These are phyloP conservation scores for Tillandsia leiboldiana DNA, from an alignment of 176 grass and related monocot genomes.

Conservation along the genomic window DNA sequence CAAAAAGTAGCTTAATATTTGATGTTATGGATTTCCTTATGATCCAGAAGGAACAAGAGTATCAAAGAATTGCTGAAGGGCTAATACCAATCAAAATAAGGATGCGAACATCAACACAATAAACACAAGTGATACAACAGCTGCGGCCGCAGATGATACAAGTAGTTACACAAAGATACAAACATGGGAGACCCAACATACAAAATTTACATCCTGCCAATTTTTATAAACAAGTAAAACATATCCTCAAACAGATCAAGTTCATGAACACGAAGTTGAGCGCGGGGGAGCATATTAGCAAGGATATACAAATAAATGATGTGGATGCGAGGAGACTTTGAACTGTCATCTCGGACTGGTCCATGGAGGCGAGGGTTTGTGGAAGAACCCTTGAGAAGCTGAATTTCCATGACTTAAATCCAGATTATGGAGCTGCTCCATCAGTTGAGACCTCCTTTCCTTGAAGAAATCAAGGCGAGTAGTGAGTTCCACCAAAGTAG, in stretches of 20 bases:
- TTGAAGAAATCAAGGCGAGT: conserved; percentile 97
- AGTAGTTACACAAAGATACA: too few species aligned
- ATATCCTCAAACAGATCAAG: not conserved
- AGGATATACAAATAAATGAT: conserved; percentile 1
- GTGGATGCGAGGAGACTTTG: not conserved
- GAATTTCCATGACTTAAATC: conserved; percentile 71
- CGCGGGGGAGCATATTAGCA: not conserved
- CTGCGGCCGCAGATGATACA: too few species aligned
- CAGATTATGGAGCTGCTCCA: conserved; percentile 95
- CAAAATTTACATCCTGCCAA: conserved; percentile 2
- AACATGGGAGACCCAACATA: not conserved
- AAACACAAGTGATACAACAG: too few species aligned
- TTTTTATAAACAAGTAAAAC: not conserved
- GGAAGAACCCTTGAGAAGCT: conserved; percentile 40
- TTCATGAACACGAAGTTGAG: not conserved
- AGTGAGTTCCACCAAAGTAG: conserved; percentile 81
- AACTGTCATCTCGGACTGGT: conserved; percentile 56
- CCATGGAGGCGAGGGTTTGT: conserved; percentile 78
- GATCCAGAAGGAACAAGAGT: too few species aligned
- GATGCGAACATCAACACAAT: too few species aligned
- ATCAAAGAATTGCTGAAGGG: too few species aligned
- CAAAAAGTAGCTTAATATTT: too few species aligned
- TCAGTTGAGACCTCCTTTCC: conserved; percentile 82
- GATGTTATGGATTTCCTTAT: too few species aligned
- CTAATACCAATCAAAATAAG: too few species aligned